Evolutionary conservation across 768 basidiomycete genomes (phyloP).

Genomic region (Mycena vitilis): DNA sequence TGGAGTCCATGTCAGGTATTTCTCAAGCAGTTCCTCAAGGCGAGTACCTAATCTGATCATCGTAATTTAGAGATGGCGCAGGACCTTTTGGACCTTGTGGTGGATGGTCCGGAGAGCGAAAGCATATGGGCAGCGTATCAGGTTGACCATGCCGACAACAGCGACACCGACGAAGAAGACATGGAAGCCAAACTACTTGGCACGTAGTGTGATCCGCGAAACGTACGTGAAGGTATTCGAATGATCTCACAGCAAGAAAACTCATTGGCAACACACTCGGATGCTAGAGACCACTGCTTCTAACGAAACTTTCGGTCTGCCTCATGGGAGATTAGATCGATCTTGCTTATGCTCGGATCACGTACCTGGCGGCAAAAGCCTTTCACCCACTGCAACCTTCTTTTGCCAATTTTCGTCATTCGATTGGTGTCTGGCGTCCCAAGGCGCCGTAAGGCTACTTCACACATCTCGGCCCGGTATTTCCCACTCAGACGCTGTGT

Average conservation of each 20-base stretch:
- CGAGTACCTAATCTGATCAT: slow-evolving; percentile 9
- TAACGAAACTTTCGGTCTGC: slow-evolving; percentile 25
- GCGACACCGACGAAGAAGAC: slow-evolving; percentile 66
- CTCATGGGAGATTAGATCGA: slow-evolving; percentile 4
- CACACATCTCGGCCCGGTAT: slow-evolving; percentile 66
- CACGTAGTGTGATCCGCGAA: background rate
- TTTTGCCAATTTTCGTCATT: slow-evolving; percentile 50
- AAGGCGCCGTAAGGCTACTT: slow-evolving; percentile 57
- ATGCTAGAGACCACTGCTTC: slow-evolving; percentile 16
- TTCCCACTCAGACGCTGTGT: slow-evolving; percentile 56
- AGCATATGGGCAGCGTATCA: slow-evolving; percentile 73
- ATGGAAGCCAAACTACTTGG: slow-evolving; percentile 64
- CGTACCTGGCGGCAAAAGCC: slow-evolving; percentile 65
- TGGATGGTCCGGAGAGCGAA: slow-evolving; percentile 80
- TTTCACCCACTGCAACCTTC: slow-evolving; percentile 65
- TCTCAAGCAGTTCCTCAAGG: slow-evolving; percentile 1
- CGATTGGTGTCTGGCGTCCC: slow-evolving; percentile 44
- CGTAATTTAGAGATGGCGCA: slow-evolving; percentile 63
- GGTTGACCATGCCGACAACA: slow-evolving; percentile 52
- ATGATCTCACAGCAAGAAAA: too few relatives aligned
- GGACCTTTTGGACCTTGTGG: slow-evolving; percentile 72
- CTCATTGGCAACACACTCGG: too few relatives aligned
- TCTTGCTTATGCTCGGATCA: background rate
- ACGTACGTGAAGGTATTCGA: background rate
- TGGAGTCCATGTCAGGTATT: slow-evolving; percentile 56